Conservation (phyloP, 441 rosid species). For the Eruca vesicaria region DNA sequence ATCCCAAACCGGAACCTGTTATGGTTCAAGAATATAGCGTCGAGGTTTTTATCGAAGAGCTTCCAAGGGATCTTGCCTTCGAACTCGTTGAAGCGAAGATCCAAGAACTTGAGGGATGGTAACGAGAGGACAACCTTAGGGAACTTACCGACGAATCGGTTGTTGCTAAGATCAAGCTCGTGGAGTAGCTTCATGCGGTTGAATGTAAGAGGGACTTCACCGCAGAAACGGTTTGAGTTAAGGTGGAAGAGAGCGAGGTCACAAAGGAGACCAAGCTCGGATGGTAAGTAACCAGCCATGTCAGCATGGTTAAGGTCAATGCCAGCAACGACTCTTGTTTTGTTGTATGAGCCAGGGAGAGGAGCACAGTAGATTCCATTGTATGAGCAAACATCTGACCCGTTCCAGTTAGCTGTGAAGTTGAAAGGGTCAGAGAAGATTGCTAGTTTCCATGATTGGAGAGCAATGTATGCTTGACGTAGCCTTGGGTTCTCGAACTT, state of each 20-base stretch:
- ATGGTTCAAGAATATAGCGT: conserved; percentile 61
- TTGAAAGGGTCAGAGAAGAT: conserved; percentile 67
- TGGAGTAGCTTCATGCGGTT: conserved; percentile 50
- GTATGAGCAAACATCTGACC: conserved; percentile 64
- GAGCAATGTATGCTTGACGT: conserved; percentile 60
- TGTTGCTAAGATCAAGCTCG: conserved; percentile 74
- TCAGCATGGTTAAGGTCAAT: conserved; percentile 67
- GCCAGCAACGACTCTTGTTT: conserved; percentile 53
- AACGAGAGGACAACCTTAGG: conserved; percentile 54
- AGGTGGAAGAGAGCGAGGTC: conserved; percentile 64
- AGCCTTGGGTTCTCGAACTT: conserved; percentile 54
- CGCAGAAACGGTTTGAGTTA: conserved; percentile 71
- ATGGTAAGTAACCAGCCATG: conserved; percentile 57
- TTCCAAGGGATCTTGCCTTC: conserved; percentile 55
- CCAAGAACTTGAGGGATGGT: conserved; percentile 58
- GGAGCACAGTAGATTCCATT: conserved; percentile 55
- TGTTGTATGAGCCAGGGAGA: conserved; percentile 28
- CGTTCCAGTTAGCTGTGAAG: conserved; percentile 65
- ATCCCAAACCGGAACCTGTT: conserved; percentile 54
- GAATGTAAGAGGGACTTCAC: conserved; percentile 51
- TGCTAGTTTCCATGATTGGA: conserved; percentile 65
- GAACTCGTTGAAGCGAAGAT: conserved; percentile 66
- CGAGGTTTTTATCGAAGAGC: conserved; percentile 59
- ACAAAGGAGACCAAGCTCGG: conserved; percentile 54
- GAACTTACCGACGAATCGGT: conserved; percentile 62